phyloP scores from a whole-genome alignment of 306 rosid species.

The Malus sieversii region DNA sequence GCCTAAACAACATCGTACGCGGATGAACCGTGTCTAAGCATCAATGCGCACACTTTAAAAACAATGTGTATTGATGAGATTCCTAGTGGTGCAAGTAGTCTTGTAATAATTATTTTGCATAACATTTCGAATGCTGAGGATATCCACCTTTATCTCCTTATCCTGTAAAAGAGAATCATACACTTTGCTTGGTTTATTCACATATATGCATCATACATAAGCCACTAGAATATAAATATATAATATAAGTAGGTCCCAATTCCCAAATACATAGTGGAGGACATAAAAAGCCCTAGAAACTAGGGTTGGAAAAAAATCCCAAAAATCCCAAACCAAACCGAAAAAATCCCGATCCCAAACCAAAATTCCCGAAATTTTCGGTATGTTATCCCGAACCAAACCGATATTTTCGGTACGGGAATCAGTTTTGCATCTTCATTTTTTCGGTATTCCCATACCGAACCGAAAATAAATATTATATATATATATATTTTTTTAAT shows the following conservation, averaged over 20 bases:
- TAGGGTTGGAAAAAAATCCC: no score
- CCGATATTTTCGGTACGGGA: no score
- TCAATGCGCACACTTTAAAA: background rate
- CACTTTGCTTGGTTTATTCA: slow-evolving; percentile 24
- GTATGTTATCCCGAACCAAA: no score
- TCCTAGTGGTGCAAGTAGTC: background rate
- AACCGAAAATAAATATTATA: no score
- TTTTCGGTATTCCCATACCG: no score
- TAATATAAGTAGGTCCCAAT: background rate
- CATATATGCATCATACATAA: background rate
- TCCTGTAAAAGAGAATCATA: slow-evolving; percentile 21
- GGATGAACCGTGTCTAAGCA: background rate
- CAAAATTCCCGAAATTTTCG: no score
- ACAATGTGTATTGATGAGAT: background rate
- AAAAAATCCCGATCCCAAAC: no score
- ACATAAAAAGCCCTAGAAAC: background rate
- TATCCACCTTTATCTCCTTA: slow-evolving; percentile 36
- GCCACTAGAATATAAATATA: background rate
- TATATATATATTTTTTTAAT: no score
- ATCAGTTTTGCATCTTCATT: no score
- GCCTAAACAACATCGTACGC: background rate
- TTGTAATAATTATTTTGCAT: background rate
- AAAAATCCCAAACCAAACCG: no score
- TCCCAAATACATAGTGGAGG: background rate
- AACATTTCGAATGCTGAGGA: slow-evolving; percentile 12